Evolutionary conservation across 345 rosid species (phyloP).

Genomic region (Populus deltoides): DNA sequence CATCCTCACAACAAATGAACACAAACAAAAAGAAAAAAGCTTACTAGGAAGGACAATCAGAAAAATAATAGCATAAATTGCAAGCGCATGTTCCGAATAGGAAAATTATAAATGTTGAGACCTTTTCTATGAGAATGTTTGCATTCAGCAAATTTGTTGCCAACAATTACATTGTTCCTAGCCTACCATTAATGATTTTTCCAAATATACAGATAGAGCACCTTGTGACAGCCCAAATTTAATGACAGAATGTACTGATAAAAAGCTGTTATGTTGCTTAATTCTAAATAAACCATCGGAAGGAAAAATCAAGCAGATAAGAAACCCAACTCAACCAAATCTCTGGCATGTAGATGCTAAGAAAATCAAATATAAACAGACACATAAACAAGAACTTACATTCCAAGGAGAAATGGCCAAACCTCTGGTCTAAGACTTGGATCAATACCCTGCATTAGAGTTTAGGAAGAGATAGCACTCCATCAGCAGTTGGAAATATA

Average conservation of each 20-base stretch:
- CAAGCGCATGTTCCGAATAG: background rate
- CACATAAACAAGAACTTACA: slow-evolving; percentile 50
- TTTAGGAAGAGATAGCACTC: slow-evolving; percentile 11
- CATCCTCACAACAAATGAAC: background rate
- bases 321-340: background rate
- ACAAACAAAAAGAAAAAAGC: background rate
- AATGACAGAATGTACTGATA: background rate
- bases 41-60: background rate
- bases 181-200: background rate
- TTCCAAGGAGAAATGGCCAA: slow-evolving; percentile 96
- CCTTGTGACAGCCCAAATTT: background rate
- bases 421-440: slow-evolving; percentile 87
- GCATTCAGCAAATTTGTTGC: background rate
- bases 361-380: background rate
- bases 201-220: background rate
- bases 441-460: slow-evolving; percentile 68
- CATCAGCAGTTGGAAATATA: slow-evolving; percentile 7
- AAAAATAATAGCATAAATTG: background rate
- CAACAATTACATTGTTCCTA: background rate
- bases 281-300: background rate
- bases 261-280: background rate
- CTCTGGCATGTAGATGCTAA: background rate
- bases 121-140: background rate
- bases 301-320: background rate
- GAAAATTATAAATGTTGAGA: background rate